Percentiles rank a stretch among this genome's conserved stretches.
phyloP scores from a whole-genome alignment of 306 rosid genomes.

The Castanea sativa region DNA sequence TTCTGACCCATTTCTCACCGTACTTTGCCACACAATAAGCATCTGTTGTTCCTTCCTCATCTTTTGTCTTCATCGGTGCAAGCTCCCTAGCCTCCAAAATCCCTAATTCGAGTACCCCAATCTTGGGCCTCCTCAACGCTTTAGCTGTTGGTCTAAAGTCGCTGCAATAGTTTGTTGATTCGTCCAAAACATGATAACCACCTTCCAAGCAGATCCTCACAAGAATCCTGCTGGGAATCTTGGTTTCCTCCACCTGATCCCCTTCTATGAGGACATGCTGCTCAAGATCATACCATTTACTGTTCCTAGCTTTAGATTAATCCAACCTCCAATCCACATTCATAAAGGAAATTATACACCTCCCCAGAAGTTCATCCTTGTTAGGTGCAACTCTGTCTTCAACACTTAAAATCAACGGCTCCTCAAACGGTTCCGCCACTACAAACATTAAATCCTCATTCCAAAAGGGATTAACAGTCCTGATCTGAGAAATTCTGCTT shows the following conservation, averaged over 20 bases:
- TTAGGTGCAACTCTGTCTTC: no score
- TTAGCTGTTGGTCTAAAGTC: slow-evolving; percentile 18
- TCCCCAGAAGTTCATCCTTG: background rate
- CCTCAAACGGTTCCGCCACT: no score
- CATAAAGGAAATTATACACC: slow-evolving; percentile 2
- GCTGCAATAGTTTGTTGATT: slow-evolving; percentile 6
- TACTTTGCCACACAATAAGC: slow-evolving; percentile 26
- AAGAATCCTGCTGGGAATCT: slow-evolving; percentile 7
- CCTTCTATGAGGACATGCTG: background rate
- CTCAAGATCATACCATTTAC: slow-evolving; percentile 17
- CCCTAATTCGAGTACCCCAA: slow-evolving; percentile 27
- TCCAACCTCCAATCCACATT: background rate
- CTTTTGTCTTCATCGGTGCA: background rate
- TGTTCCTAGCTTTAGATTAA: no score
- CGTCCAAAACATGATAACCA: slow-evolving; percentile 24
- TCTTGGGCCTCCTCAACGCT: slow-evolving; percentile 7
- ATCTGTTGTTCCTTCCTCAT: background rate
- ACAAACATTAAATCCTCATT: no score
- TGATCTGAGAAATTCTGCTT: no score
- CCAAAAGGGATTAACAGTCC: background rate
- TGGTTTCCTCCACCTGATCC: background rate
- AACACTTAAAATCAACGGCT: no score
- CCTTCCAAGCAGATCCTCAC: slow-evolving; percentile 16
- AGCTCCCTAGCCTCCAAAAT: slow-evolving; percentile 17
- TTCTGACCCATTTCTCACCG: slow-evolving; percentile 22